A percentile compares a stretch with the other conserved stretches of the same genome.
These are phyloP conservation scores for Backusella psychrophila DNA, from an alignment of 192 early-diverging fungal species.

Conservation along the genomic window DNA sequence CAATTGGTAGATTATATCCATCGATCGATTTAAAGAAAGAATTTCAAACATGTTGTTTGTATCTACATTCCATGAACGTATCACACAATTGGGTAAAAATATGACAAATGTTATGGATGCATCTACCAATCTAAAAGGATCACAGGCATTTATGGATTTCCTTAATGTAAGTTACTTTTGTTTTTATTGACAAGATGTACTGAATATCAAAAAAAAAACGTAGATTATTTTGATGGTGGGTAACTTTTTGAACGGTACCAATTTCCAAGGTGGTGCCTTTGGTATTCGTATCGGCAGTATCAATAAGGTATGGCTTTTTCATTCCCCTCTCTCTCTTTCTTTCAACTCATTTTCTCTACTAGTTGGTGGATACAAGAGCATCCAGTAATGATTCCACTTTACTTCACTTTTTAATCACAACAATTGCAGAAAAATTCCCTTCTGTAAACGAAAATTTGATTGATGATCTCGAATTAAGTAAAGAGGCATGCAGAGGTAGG, in stretches of 20 bases:
- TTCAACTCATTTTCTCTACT: neutral
- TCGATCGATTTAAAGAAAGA: slow-evolving; percentile 78
- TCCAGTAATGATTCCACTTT: slow-evolving; percentile 64
- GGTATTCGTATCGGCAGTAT: slow-evolving; percentile 83
- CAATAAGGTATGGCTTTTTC: slow-evolving; percentile 56
- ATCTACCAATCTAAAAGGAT: slow-evolving; percentile 61
- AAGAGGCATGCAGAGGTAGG: slow-evolving; percentile 71
- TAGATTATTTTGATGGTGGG: slow-evolving; percentile 71
- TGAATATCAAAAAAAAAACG: too few species aligned
- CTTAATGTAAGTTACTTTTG: slow-evolving; percentile 45
- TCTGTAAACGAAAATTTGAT: slow-evolving; percentile 54
- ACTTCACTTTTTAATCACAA: slow-evolving; percentile 73
- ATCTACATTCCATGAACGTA: slow-evolving; percentile 63
- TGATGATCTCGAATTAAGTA: slow-evolving; percentile 65
- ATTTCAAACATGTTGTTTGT: slow-evolving; percentile 66
- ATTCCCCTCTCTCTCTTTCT: neutral
- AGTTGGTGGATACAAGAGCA: slow-evolving; percentile 82
- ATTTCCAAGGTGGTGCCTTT: slow-evolving; percentile 80
- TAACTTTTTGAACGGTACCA: slow-evolving; percentile 81
- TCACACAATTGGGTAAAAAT: slow-evolving; percentile 58
- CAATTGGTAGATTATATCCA: slow-evolving; percentile 58
- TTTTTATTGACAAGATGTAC: too few species aligned
- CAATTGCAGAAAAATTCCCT: slow-evolving; percentile 63
- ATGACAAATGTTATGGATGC: slow-evolving; percentile 63
- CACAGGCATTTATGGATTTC: slow-evolving; percentile 67